Evolutionary conservation across 176 grass and related monocot species (phyloP).

Genomic region (Metroxylon sagu): DNA sequence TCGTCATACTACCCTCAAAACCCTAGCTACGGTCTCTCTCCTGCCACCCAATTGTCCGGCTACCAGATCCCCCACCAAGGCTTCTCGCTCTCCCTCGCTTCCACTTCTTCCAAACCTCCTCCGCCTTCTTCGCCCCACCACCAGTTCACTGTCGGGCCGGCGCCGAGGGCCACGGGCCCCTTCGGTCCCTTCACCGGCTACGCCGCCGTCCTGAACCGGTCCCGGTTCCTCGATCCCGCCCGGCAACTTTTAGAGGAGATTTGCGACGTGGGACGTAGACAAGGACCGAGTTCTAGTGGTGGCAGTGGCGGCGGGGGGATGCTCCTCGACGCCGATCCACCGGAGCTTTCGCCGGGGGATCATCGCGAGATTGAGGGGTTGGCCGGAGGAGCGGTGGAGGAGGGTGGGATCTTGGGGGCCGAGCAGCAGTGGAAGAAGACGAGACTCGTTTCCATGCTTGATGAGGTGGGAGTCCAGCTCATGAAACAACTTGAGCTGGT

Average conservation of each 20-base stretch:
- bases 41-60: not conserved
- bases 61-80: constrained; percentile 10
- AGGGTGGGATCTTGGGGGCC: not conserved
- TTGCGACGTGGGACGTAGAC: not conserved
- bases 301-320: not conserved
- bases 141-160: not conserved
- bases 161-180: not conserved
- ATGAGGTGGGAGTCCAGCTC: constrained; percentile 21
- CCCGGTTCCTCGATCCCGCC: constrained; percentile 13
- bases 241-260: constrained; percentile 8
- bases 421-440: constrained; percentile 12
- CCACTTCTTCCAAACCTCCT: not conserved
- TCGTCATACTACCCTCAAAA: not conserved
- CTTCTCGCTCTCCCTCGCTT: constrained; percentile 16
- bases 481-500: not conserved
- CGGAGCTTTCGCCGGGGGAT: not conserved
- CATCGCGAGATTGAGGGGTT: not conserved
- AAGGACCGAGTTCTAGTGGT: not conserved
- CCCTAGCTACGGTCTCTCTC: not conserved
- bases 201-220: constrained; percentile 16
- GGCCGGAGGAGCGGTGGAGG: not conserved
- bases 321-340: constrained; percentile 10
- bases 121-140: not conserved
- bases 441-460: constrained; percentile 11
- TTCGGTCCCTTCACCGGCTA: constrained; percentile 17